These are phyloP conservation scores for Leucaena leucocephala DNA, from an alignment of 306 rosid genomes.

Conservation along the genomic window DNA sequence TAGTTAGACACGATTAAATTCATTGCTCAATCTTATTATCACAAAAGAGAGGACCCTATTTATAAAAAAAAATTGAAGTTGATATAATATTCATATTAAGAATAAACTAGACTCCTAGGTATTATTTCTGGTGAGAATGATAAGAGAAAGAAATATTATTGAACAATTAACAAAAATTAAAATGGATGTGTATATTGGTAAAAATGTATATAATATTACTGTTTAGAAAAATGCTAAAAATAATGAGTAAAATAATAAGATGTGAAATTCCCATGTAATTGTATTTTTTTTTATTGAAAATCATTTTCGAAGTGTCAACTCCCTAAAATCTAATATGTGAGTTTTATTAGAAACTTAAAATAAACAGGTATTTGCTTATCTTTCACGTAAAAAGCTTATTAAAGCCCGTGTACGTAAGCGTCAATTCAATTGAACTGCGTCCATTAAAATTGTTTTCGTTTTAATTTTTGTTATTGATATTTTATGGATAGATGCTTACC, in stretches of 20 bases:
- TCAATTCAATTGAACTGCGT: not conserved
- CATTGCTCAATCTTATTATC: not conserved
- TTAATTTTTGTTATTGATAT: not conserved
- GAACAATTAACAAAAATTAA: not conserved
- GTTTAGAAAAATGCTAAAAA: not conserved
- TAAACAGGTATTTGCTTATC: no score
- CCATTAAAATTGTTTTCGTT: not conserved
- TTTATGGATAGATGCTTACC: no score
- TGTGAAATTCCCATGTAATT: not conserved
- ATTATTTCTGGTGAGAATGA: not conserved
- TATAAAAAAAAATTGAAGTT: not conserved
- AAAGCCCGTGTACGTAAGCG: not conserved
- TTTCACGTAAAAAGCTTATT: not conserved
- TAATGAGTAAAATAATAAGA: not conserved
- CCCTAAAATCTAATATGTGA: not conserved
- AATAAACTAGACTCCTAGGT: not conserved
- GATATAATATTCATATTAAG: not conserved
- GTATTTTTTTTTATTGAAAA: no score
- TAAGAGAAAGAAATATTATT: not conserved
- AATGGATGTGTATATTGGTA: not conserved
- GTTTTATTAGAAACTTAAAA: not conserved
- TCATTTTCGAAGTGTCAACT: slow-evolving; percentile 9
- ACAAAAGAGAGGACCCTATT: not conserved
- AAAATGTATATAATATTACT: not conserved
- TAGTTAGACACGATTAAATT: not conserved